Base-by-base conservation (phyloP, 2,329 filamentous ascomycete genomes). In the Fonsecaea pedrosoi region DNA sequence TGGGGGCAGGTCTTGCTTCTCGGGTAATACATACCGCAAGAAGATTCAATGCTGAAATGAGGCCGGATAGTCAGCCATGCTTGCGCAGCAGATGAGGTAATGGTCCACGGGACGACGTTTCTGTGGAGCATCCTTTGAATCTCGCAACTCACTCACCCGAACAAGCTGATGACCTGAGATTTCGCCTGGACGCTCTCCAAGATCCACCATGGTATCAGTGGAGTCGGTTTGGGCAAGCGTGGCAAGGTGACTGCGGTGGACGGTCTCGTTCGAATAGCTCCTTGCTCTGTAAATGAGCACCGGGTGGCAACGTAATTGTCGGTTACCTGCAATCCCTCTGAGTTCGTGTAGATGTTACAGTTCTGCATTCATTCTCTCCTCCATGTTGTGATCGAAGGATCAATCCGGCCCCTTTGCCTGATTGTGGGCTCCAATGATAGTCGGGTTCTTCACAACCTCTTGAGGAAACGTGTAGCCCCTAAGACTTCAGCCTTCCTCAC, bases 341-440 rank as follows among this genome's bases (percentile, higher is more conserved):
- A 15, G 42, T 10, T 18, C n/a, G 35, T 50, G 45, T 50, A 3
- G 45, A 50, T 18, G 45, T 50, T 25, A 21, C 45, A 21, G 18
- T 30, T 55, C 53, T 55, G n/a, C 4, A 8, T 1, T 5, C 18
- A 6, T 25, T 21, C 8, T 13, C 25, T 15, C n/a, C 56, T 25
- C 25, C 25, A 25, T n/a, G n/a, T 40, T 34, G 56, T 9, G n/a
- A 13, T 57, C 38, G 56, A 25, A 38, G 25, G 25, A 58, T 38
- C 38, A 3, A 18, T 37, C 38, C 9, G 38, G 18, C 10, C 38
- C 5, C 18, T 40, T 13, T 40, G 37, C 21, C 34, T 13, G 38
- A n/a, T 15, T 32, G 56, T 59, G 56, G 40, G 25, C 8, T 59
- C 38, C 35, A 59, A 59, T 59, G 35, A n/a, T 30, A 12, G 12